Conservation (phyloP, 2,329 filamentous ascomycete species). For the Bipolaris gigantea region DNA sequence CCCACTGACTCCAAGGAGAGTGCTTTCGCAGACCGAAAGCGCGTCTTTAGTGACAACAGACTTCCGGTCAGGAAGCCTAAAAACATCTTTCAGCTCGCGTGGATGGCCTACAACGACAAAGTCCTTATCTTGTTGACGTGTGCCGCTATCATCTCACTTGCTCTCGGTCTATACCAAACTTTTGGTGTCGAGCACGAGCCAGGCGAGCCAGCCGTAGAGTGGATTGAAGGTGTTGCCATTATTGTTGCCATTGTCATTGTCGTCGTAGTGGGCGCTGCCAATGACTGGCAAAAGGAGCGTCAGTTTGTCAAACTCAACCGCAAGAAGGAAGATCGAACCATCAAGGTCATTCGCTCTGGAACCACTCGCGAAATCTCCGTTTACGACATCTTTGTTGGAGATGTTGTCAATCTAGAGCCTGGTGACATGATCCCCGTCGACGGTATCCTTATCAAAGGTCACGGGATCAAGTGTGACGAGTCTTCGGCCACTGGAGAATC, state of each 20-base stretch:
- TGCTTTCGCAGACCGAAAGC: constrained; percentile 64
- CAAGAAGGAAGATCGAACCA: constrained; percentile 74
- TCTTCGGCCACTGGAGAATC: constrained; percentile 75
- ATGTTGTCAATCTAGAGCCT: constrained; percentile 70
- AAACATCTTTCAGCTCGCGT: constrained; percentile 69
- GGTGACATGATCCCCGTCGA: constrained; percentile 73
- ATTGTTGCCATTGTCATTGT: constrained; percentile 76
- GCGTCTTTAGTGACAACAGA: constrained; percentile 70
- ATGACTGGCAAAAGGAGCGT: constrained; percentile 80
- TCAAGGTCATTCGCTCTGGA: constrained; percentile 77
- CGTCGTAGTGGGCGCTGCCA: constrained; percentile 73
- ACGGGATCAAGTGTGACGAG: constrained; percentile 71
- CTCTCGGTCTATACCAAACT: constrained; percentile 74
- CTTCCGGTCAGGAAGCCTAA: constrained; percentile 72
- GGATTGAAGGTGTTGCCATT: constrained; percentile 81
- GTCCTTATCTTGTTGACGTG: constrained; percentile 58
- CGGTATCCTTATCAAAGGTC: constrained; percentile 67
- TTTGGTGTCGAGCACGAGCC: constrained; percentile 60
- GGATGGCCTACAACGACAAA: constrained; percentile 84
- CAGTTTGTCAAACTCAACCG: constrained; percentile 80
- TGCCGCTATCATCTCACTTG: constrained; percentile 73
- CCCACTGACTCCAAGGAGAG: constrained; percentile 33
- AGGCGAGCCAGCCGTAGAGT: constrained; percentile 64
- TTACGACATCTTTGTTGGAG: constrained; percentile 68
- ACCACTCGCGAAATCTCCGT: constrained; percentile 66